These are phyloP conservation scores for Xylaria polymorpha DNA, from an alignment of 2,329 filamentous ascomycete species.

Conservation along the genomic window DNA sequence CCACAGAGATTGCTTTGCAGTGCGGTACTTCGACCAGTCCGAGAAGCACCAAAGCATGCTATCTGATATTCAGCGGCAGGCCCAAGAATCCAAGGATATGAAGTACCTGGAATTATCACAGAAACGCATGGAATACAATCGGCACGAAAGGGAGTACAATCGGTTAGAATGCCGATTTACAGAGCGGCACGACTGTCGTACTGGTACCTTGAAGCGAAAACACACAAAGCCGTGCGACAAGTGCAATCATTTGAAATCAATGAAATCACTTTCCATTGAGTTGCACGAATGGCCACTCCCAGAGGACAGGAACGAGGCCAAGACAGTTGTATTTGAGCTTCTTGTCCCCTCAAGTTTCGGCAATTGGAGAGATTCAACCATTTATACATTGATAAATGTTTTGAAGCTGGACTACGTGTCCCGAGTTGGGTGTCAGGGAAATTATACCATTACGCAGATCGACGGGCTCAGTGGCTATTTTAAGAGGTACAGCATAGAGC, in stretches of 20 bases:
- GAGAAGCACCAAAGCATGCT: constrained; percentile 55
- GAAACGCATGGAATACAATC: constrained; percentile 47
- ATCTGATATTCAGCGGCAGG: background rate
- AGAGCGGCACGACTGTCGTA: no score
- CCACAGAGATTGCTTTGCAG: constrained; percentile 55
- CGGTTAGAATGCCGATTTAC: constrained; percentile 24
- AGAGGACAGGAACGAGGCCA: constrained; percentile 43
- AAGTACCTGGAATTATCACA: constrained; percentile 52
- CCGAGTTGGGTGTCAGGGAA: no score
- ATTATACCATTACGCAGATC: background rate
- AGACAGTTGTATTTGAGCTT: constrained; percentile 66
- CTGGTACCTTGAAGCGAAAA: no score
- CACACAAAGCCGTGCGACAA: no score
- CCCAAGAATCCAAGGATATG: constrained; percentile 11
- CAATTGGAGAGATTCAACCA: constrained; percentile 62
- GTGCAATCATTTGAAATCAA: no score
- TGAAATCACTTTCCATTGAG: no score
- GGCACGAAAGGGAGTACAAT: constrained; percentile 43
- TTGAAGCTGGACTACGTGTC: constrained; percentile 46
- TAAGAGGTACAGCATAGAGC: background rate
- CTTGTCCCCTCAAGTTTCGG: constrained; percentile 54
- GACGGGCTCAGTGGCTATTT: background rate
- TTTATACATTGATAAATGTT: constrained; percentile 56
- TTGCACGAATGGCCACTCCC: constrained; percentile 70
- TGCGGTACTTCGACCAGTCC: constrained; percentile 61